Evolutionary conservation across 352 stramenopile genomes (phyloP), one percentile per base, ranked within the genome.

Genomic region (Globisporangium abappressorium): DNA sequence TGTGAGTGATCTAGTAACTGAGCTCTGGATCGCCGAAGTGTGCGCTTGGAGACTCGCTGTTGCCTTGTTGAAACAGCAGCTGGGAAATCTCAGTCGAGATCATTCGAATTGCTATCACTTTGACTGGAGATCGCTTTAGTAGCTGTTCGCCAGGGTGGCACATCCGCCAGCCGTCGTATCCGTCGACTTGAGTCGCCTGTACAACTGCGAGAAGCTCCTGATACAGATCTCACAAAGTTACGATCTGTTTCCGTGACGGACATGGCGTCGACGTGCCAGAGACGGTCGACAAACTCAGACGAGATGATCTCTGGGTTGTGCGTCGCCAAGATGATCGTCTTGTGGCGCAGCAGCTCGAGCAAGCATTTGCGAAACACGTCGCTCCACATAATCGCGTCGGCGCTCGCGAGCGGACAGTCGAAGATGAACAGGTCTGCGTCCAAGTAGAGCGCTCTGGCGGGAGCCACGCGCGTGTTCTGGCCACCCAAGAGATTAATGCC

Each of bases 301-400:
- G 72, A 72, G 5, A 81, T 69, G 30, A 83, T 70, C 68, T 98
- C 87, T 3, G 97, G 69, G 51, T 91, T 90, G 77, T 98, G 97
- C 0, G 94, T 98, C 8, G 95, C 93, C 41, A 98, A 71, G 51
- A 98, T 75, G 20, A 98, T 56, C 18, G 73, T 82, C 58, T 82
- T 80, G 70, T 76, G 69, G 9, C 73, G 70, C 33, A 82, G 63
- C 28, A 82, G 41, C 57, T 82, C 73, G 18, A 82, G 34, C 28
- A 82, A 73, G 22, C 70, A 79, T 51, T 80, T 82, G 26, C 68
- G 75, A 54, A 82, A 82, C 9, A 82, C 70, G 3, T 96, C 68
- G 28, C 70, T 78, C 60, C 80, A 73, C 14, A 80, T 70, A 34
- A 82, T 74, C 14, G 75, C 70, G 28, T 80, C 75, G 3, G 56